A percentile compares a stretch with the other conserved stretches of the same genome.
These are phyloP conservation scores for Trametes versicolor DNA, from an alignment of 1,284 basidiomycete genomes.

Conservation along the genomic window DNA sequence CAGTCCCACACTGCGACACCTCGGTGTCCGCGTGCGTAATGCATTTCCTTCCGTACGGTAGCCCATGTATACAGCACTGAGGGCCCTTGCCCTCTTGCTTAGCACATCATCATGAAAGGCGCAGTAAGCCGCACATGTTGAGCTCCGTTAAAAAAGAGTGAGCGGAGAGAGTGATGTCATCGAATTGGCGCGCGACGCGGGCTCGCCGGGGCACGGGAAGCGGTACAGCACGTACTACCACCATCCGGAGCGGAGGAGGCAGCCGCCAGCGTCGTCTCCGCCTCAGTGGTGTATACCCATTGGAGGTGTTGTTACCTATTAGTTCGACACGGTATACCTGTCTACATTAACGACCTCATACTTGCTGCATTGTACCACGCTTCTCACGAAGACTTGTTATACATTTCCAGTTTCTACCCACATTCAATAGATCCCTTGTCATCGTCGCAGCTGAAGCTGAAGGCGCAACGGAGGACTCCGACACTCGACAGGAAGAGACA, in stretches of 20 bases:
- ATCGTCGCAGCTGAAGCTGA: no score
- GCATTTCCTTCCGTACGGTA: neutral
- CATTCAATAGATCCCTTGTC: no score
- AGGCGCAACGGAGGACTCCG: no score
- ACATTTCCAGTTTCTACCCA: neutral
- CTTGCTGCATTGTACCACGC: constrained; percentile 5
- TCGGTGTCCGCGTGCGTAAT: neutral
- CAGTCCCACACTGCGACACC: neutral
- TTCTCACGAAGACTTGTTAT: neutral
- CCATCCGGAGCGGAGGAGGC: constrained; percentile 72
- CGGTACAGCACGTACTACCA: constrained; percentile 79
- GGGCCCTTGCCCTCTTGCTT: neutral
- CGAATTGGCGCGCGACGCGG: no score
- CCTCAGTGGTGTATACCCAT: constrained; percentile 23
- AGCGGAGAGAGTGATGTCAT: no score
- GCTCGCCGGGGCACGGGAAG: constrained; percentile 34
- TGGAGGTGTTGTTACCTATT: neutral
- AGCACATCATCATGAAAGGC: no score
- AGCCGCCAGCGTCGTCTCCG: constrained; percentile 10
- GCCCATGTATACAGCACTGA: no score
- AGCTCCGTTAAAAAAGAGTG: no score
- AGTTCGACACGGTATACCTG: neutral
- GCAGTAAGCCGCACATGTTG: no score
- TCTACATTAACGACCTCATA: constrained; percentile 10
- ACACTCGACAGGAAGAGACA: no score